phyloP scores from a whole-genome alignment of 2,329 filamentous ascomycete genomes.

The Paecilomyces fulvus region DNA sequence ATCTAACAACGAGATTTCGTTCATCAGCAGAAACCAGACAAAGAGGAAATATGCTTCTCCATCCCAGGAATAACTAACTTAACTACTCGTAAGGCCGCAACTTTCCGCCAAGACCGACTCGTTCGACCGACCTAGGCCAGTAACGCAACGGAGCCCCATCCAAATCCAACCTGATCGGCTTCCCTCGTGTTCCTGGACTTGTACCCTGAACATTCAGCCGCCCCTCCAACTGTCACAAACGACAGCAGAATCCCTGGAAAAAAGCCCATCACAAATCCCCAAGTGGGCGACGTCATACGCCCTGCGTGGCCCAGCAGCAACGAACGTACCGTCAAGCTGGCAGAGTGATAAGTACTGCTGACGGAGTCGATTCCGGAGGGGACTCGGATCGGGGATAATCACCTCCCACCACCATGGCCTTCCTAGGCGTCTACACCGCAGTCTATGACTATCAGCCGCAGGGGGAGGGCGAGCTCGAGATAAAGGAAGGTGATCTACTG shows the following conservation, averaged over 20 bases:
- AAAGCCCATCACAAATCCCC: neutral
- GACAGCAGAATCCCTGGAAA: neutral
- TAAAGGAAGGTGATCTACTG: constrained; percentile 78
- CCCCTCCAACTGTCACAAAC: neutral
- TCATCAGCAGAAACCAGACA: neutral
- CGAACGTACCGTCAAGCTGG: neutral
- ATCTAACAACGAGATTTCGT: neutral
- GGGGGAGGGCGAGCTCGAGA: constrained; percentile 73
- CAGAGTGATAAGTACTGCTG: neutral
- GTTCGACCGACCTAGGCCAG: neutral
- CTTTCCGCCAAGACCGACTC: neutral
- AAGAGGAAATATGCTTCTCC: neutral
- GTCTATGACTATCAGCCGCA: constrained; percentile 90
- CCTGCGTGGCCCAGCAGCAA: neutral
- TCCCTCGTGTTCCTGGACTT: neutral
- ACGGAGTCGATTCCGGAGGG: neutral
- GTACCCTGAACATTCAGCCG: neutral
- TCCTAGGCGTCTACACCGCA: constrained; percentile 82
- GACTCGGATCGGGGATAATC: neutral
- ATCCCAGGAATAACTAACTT: neutral
- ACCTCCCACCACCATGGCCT: constrained; percentile 57
- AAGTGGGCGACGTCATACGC: neutral
- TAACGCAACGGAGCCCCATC: neutral
- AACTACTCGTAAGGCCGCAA: neutral
- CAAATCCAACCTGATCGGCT: neutral